A percentile compares a stretch with the other conserved stretches of the same genome.
phyloP scores from a whole-genome alignment of 2,329 filamentous ascomycete genomes.

The Esteya vermicola region DNA sequence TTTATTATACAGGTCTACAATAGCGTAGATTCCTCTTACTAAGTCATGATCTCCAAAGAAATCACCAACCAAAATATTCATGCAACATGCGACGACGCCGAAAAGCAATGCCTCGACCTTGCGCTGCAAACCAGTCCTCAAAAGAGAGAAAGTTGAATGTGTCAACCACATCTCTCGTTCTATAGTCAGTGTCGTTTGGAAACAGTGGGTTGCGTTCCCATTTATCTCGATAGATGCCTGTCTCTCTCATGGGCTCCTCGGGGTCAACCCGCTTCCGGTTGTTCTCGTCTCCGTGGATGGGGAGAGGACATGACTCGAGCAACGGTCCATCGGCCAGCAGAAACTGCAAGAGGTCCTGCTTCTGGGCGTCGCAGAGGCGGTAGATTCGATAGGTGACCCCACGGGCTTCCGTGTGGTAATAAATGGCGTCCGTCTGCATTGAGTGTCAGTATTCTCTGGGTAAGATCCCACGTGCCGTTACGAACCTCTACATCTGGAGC shows the following conservation, averaged over 20 bases:
- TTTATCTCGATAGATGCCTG: too few relatives aligned
- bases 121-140: not conserved
- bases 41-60: too few relatives aligned
- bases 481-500: not conserved
- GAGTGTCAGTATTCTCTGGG: not conserved
- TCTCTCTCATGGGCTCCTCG: constrained; percentile 13
- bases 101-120: too few relatives aligned
- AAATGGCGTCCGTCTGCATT: constrained; percentile 6
- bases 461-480: too few relatives aligned
- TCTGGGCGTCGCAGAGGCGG: constrained; percentile 11
- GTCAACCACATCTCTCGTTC: not conserved
- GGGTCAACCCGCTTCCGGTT: constrained; percentile 13
- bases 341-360: constrained; percentile 11
- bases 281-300: constrained; percentile 5
- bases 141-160: constrained; percentile 1
- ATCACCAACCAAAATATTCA: too few relatives aligned
- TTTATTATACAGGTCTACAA: too few relatives aligned
- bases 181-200: not conserved
- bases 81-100: too few relatives aligned
- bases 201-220: constrained; percentile 12
- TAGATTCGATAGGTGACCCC: constrained; percentile 13
- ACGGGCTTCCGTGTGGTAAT: constrained; percentile 9
- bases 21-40: too few relatives aligned
- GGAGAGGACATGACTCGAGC: constrained; percentile 6
- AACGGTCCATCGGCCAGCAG: too few relatives aligned